These are phyloP conservation scores for Spizellomyces punctatus DNA, from an alignment of 192 early-diverging fungal species.

Conservation along the genomic window DNA sequence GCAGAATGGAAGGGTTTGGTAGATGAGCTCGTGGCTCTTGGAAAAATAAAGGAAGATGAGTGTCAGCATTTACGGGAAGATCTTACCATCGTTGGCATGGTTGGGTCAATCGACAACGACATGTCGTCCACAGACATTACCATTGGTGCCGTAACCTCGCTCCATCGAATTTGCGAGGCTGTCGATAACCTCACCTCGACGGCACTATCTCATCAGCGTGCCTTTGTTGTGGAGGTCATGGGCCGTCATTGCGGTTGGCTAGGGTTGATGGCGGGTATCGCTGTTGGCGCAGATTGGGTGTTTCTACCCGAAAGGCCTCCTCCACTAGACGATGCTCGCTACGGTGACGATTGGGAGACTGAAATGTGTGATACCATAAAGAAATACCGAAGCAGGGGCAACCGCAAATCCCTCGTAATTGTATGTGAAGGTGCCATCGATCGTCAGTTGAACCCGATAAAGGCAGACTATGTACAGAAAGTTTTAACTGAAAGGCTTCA, in stretches of 20 bases:
- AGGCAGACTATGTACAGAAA: slow-evolving; percentile 80
- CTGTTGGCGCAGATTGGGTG: slow-evolving; percentile 88
- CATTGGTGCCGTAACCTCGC: slow-evolving; percentile 90
- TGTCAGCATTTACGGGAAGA: slow-evolving; percentile 59
- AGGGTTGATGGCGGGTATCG: slow-evolving; percentile 38
- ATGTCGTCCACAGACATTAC: slow-evolving; percentile 83
- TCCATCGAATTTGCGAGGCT: slow-evolving; percentile 94
- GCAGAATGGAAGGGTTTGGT: slow-evolving; percentile 88
- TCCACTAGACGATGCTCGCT: slow-evolving; percentile 44
- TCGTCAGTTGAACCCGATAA: slow-evolving; percentile 82
- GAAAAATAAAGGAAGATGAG: slow-evolving; percentile 58
- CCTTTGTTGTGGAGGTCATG: slow-evolving; percentile 99
- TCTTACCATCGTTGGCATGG: slow-evolving; percentile 94
- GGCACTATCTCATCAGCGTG: slow-evolving; percentile 91
- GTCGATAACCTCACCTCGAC: slow-evolving; percentile 92
- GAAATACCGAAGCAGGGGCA: slow-evolving; percentile 78
- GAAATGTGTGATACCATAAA: slow-evolving; percentile 82
- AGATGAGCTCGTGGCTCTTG: slow-evolving; percentile 67
- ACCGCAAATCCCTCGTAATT: slow-evolving; percentile 92
- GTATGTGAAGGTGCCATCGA: slow-evolving; percentile 97
- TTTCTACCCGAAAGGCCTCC: slow-evolving; percentile 96
- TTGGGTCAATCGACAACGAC: slow-evolving; percentile 98
- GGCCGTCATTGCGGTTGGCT: slow-evolving; percentile 96
- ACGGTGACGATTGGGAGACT: slow-evolving; percentile 83
- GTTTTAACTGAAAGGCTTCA: slow-evolving; percentile 76